These are phyloP conservation scores for Lecanosticta acicola DNA, from an alignment of 2,329 filamentous ascomycete species.

Conservation along the genomic window DNA sequence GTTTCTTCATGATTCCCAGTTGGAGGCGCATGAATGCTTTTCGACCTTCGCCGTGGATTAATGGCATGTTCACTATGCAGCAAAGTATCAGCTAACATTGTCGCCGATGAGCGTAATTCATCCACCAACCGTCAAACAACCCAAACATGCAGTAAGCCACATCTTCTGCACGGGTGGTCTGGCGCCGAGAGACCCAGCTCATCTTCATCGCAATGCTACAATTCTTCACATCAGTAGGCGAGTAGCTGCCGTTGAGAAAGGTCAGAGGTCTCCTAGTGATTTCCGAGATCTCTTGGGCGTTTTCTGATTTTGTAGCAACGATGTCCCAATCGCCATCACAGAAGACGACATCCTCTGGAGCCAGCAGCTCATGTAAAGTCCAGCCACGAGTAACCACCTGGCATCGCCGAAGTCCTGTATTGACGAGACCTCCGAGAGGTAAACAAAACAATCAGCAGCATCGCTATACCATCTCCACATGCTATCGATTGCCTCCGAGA, in stretches of 20 bases:
- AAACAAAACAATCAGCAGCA: neutral
- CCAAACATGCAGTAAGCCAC: too few species aligned
- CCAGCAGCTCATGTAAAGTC: neutral
- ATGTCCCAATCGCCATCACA: too few species aligned
- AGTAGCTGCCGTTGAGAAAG: too few species aligned
- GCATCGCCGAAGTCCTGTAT: neutral
- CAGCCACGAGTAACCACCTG: neutral
- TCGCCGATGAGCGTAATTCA: too few species aligned
- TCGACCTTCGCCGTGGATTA: neutral
- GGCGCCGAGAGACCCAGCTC: neutral
- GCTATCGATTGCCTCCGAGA: constrained; percentile 5
- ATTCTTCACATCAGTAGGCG: too few species aligned
- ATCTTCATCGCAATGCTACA: neutral
- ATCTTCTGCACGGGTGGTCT: neutral
- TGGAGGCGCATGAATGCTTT: neutral
- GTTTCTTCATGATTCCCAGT: constrained; percentile 7
- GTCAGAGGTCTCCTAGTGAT: too few species aligned
- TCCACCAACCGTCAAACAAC: too few species aligned
- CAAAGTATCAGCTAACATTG: too few species aligned
- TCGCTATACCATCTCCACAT: neutral
- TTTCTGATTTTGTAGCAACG: too few species aligned
- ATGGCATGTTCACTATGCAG: constrained; percentile 1
- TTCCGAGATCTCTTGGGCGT: too few species aligned
- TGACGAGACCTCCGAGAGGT: too few species aligned
- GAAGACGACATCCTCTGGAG: neutral